A percentile compares a stretch with the other conserved stretches of the same genome.
These are phyloP conservation scores for Ustilago esculenta DNA, from an alignment of 1,284 basidiomycete genomes.

Conservation along the genomic window DNA sequence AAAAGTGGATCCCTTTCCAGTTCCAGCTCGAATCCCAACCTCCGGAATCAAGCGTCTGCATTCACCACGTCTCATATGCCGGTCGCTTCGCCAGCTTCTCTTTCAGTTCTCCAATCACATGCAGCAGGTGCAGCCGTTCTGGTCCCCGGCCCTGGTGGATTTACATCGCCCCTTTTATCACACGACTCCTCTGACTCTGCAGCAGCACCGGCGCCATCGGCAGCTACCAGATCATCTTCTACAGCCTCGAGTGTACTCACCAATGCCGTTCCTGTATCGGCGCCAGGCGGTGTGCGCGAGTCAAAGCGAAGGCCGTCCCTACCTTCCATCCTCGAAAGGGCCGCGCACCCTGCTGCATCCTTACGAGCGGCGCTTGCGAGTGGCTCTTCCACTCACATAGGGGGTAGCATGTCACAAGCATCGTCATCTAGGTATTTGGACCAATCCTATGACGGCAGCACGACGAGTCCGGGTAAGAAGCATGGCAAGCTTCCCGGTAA, in stretches of 20 bases:
- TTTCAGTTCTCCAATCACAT: conserved; percentile 12
- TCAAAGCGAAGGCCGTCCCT: conserved; percentile 52
- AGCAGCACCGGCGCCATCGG: too few species aligned
- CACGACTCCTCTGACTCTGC: conserved; percentile 1
- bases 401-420: conserved; percentile 19
- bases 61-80: conserved; percentile 7
- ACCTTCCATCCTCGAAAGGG: conserved; percentile 58
- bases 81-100: conserved; percentile 19
- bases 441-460: conserved; percentile 18
- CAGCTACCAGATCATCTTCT: conserved; percentile 12
- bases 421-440: conserved; percentile 12
- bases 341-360: conserved; percentile 55
- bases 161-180: not conserved
- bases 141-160: not conserved
- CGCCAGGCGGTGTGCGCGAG: conserved; percentile 19
- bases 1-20: conserved; percentile 23
- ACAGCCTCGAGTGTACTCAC: conserved; percentile 1
- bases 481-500: conserved; percentile 37
- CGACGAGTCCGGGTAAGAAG: conserved; percentile 34
- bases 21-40: conserved; percentile 52
- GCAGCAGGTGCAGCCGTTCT: not conserved
- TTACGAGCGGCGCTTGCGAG: conserved; percentile 51
- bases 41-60: conserved; percentile 16
- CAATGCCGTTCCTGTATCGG: not conserved
- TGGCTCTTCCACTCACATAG: conserved; percentile 17